Percentiles rank a stretch among this genome's conserved stretches.
phyloP scores from a whole-genome alignment of 23 red algal species.

The Gracilaria domingensis region DNA sequence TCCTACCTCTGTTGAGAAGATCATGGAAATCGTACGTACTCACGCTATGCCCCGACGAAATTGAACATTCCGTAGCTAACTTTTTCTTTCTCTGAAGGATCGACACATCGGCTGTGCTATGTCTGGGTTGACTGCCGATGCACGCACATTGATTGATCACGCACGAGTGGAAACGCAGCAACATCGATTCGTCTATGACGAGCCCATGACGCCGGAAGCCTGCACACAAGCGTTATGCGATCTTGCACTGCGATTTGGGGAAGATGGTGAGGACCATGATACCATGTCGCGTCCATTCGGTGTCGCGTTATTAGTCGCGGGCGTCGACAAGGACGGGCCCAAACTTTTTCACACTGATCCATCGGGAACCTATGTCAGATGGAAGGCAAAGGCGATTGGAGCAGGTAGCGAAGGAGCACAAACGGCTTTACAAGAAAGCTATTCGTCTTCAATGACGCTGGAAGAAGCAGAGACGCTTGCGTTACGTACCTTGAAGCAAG shows the following conservation, averaged over 20 bases:
- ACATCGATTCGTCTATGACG: constrained; percentile 92
- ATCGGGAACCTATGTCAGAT: constrained; percentile 85
- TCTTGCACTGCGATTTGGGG: constrained; percentile 92
- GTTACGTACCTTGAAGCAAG: constrained; percentile 83
- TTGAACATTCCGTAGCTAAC: not conserved
- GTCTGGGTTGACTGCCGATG: constrained; percentile 91
- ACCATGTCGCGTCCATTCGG: constrained; percentile 93
- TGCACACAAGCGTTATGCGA: constrained; percentile 93
- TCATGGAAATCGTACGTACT: constrained; percentile 74
- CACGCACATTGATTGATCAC: constrained; percentile 94
- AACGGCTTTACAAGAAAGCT: constrained; percentile 92
- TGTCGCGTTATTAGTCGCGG: constrained; percentile 88
- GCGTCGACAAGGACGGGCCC: constrained; percentile 85
- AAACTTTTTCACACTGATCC: constrained; percentile 91
- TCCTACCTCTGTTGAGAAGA: constrained; percentile 87
- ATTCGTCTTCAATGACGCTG: constrained; percentile 76
- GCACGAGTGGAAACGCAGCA: constrained; percentile 82
- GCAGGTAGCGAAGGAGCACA: constrained; percentile 92
- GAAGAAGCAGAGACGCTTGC: constrained; percentile 90
- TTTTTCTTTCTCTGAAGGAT: constrained; percentile 46
- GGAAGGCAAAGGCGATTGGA: constrained; percentile 96
- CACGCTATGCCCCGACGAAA: no score
- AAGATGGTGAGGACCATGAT: constrained; percentile 89
- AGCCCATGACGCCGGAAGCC: constrained; percentile 80
- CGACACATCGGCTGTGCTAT: constrained; percentile 88